phyloP scores from a whole-genome alignment of 2,329 filamentous ascomycete genomes.

The Lizonia empirigonia region DNA sequence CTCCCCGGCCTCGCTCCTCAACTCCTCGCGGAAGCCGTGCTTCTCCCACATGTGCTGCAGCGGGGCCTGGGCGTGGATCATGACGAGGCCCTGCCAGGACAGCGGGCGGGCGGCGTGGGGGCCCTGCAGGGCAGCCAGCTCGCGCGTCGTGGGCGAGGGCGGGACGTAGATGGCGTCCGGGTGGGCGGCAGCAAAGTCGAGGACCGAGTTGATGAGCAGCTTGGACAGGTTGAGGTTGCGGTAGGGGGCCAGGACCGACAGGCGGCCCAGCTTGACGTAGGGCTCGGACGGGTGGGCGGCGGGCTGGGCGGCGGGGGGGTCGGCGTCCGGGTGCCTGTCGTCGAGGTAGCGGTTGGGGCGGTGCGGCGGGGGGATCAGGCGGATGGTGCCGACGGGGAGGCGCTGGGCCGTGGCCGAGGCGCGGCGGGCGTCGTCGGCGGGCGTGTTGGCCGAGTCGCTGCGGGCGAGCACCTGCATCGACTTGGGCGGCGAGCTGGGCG shows the following conservation, averaged over 20 bases:
- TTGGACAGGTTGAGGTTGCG: constrained; percentile 69
- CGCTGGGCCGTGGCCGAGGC: constrained; percentile 49
- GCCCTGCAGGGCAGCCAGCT: constrained; percentile 55
- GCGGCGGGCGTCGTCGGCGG: constrained; percentile 44
- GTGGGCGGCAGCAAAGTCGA: constrained; percentile 71
- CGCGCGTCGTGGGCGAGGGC: constrained; percentile 45
- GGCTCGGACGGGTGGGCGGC: constrained; percentile 69
- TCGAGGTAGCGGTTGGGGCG: constrained; percentile 62
- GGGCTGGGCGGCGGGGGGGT: constrained; percentile 27
- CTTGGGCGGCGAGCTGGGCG: constrained; percentile 38
- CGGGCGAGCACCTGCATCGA: constrained; percentile 50
- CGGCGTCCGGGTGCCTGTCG: constrained; percentile 41
- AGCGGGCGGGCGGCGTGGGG: constrained; percentile 45
- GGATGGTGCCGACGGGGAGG: constrained; percentile 73
- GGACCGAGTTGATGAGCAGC: constrained; percentile 68
- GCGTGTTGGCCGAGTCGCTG: constrained; percentile 52
- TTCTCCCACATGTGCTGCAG: constrained; percentile 70
- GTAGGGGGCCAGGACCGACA: constrained; percentile 71
- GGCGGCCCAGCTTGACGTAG: constrained; percentile 80
- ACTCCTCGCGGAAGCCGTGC: constrained; percentile 77
- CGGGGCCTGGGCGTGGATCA: constrained; percentile 77
- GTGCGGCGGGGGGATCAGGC: constrained; percentile 83
- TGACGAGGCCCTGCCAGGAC: constrained; percentile 75
- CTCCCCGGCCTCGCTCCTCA: constrained; percentile 61
- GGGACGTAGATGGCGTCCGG: constrained; percentile 53